These are phyloP conservation scores for Candida hispaniensis DNA, from an alignment of 805 yeast genomes.

Conservation along the genomic window DNA sequence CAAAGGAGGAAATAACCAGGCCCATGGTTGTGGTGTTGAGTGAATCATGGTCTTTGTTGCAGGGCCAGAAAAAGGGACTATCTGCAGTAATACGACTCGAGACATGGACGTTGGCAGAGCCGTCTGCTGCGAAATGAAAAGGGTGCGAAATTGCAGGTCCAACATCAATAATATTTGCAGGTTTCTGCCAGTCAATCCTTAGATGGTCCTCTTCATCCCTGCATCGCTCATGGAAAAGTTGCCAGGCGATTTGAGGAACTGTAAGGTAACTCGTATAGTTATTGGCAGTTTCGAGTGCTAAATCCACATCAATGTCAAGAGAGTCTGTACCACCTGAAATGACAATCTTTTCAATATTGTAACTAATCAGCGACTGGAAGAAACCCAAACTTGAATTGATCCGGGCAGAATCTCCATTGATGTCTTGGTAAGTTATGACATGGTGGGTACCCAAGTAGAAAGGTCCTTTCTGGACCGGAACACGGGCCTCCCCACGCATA, in stretches of 20 bases:
- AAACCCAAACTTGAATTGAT: too few species aligned
- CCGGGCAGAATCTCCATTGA: slow-evolving; percentile 5
- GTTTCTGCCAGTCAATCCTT: too few species aligned
- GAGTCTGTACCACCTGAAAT: slow-evolving; percentile 2
- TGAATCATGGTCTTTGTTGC: not conserved
- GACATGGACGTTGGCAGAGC: too few species aligned
- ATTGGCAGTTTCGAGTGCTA: slow-evolving; percentile 4
- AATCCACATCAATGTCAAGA: slow-evolving; percentile 5
- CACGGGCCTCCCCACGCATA: not conserved
- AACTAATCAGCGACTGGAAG: too few species aligned
- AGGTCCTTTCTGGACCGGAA: not conserved
- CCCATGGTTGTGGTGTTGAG: slow-evolving; percentile 1
- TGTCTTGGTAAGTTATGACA: slow-evolving; percentile 4
- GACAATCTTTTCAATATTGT: slow-evolving; percentile 4
- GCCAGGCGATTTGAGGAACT: too few species aligned
- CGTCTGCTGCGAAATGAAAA: too few species aligned
- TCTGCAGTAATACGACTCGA: too few species aligned
- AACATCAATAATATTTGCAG: too few species aligned
- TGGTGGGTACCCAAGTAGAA: not conserved
- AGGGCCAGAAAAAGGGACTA: not conserved
- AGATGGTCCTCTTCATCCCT: too few species aligned
- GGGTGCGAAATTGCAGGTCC: too few species aligned
- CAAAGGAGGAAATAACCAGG: slow-evolving; percentile 5
- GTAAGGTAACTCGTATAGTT: too few species aligned
- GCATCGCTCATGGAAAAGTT: too few species aligned